These are phyloP conservation scores for Alternaria sp. DNA, from an alignment of 2,329 filamentous ascomycete genomes.

Conservation along the genomic window DNA sequence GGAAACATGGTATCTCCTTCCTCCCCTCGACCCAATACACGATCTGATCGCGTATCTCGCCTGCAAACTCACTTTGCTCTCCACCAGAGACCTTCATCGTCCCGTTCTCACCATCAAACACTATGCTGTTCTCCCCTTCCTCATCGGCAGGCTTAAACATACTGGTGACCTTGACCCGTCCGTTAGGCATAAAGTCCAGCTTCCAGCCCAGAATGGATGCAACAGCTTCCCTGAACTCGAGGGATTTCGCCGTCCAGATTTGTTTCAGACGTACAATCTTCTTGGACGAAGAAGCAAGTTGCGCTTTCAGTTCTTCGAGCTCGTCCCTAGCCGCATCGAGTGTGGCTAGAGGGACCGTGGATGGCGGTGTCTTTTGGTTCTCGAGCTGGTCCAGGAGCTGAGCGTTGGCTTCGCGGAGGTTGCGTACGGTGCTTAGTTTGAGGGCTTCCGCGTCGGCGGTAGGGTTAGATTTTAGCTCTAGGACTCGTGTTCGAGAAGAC, in stretches of 20 bases:
- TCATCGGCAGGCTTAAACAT: constrained; percentile 79
- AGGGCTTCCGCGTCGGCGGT: constrained; percentile 85
- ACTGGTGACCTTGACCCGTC: constrained; percentile 88
- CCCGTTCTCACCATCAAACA: constrained; percentile 92
- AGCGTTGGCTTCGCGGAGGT: constrained; percentile 82
- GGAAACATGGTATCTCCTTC: constrained; percentile 91
- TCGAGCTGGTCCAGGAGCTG: constrained; percentile 79
- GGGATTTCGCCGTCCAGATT: constrained; percentile 88
- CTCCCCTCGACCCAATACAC: constrained; percentile 96
- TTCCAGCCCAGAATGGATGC: constrained; percentile 93
- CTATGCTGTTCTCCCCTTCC: constrained; percentile 66
- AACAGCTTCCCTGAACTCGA: constrained; percentile 95
- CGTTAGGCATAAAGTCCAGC: constrained; percentile 95
- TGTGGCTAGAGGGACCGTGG: constrained; percentile 77
- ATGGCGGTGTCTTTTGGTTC: constrained; percentile 41
- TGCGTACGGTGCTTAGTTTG: constrained; percentile 79
- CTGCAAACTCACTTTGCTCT: constrained; percentile 83
- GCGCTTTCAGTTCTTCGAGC: constrained; percentile 65
- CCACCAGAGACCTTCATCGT: constrained; percentile 98
- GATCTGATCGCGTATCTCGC: constrained; percentile 84
- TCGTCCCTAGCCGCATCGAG: constrained; percentile 79
- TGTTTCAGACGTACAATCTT: constrained; percentile 85
- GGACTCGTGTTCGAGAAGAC: constrained; percentile 78
- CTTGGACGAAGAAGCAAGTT: constrained; percentile 74
- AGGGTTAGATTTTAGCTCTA: constrained; percentile 90